Evolutionary conservation across 768 basidiomycete genomes (phyloP), one percentile per base, ranked within the genome.

Genomic region (Terana coerulea): DNA sequence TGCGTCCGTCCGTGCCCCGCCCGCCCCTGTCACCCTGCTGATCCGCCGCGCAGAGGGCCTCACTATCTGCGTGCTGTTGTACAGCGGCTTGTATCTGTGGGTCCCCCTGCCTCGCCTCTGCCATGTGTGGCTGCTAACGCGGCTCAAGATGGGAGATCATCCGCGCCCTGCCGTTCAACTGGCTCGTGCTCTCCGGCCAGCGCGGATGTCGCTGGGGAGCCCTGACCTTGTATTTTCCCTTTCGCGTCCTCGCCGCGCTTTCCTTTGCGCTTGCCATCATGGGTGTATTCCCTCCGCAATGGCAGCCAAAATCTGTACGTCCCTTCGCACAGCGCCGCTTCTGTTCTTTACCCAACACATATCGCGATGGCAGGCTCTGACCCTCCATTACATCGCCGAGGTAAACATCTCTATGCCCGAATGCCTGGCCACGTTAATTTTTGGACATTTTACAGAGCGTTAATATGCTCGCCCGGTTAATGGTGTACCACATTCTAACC

Each of bases 171-270:
- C 49, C 49, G 5, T 41, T 50, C 29, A 40, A 42, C 30, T 41
- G 39, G 49, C 19, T 24, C 22, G 29, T 50, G 1, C 7, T 49
- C 12, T 26, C 35, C 3, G 48, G 48, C 36, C 12, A 29, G 29
- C 24, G 22, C 12, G 48, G 48, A 2, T 49, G 48, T 40, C 48
- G 48, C 8, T 49, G 48, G 48, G 48, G 48, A 15, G 35, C 35
- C 4, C n/a, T 19, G 17, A 26, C 22, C 9, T 15, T 49, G 11
- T 49, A 37, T 37, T 17, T 39, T 11, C 48, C 48, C n/a, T 21
- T 49, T 9, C 37, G 36, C 10, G 14, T 37, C 10, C 48, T 49
- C 19, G 34, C 48, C 3, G 36, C 28, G 22, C 17, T 49, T 14
- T 39, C 34, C 15, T 36, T 49, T 36, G 48, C 5, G 17, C 40